Conservation (phyloP, 2,329 filamentous ascomycete genomes). For the Ceratocystis colombiana region DNA sequence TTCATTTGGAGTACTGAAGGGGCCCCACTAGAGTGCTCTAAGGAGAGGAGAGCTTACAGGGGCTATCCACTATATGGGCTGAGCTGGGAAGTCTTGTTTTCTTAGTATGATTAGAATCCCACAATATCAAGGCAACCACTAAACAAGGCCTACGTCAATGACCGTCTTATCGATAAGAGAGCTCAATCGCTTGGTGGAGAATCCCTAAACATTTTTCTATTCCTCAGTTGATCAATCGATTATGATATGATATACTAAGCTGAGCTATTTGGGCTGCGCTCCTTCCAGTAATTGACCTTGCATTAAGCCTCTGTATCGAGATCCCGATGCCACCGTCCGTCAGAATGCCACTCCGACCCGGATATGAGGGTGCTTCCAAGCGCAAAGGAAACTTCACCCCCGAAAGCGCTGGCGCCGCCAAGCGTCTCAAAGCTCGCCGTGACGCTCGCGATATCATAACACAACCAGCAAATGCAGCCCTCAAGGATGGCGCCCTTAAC, state of each 20-base stretch:
- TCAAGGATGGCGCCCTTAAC: constrained; percentile 69
- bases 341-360: constrained; percentile 24
- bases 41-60: background rate
- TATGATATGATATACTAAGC: background rate
- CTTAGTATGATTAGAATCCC: background rate
- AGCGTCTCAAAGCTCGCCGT: constrained; percentile 38
- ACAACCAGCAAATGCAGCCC: constrained; percentile 42
- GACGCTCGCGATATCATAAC: constrained; percentile 42
- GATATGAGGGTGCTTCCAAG: constrained; percentile 16
- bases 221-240: background rate
- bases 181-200: constrained; percentile 15
- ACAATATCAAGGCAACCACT: background rate
- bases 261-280: background rate
- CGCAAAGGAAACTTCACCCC: constrained; percentile 16
- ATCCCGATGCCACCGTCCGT: constrained; percentile 5
- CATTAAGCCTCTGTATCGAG: background rate
- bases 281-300: background rate
- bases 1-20: background rate
- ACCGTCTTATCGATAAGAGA: constrained; percentile 23
- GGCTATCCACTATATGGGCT: background rate
- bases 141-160: background rate
- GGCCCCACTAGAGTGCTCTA: background rate
- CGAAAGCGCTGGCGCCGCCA: constrained; percentile 28
- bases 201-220: constrained; percentile 13
- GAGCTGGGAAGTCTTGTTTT: no score